Conservation (phyloP, 192 early-diverging fungal genomes). For the Podila minutissima region DNA sequence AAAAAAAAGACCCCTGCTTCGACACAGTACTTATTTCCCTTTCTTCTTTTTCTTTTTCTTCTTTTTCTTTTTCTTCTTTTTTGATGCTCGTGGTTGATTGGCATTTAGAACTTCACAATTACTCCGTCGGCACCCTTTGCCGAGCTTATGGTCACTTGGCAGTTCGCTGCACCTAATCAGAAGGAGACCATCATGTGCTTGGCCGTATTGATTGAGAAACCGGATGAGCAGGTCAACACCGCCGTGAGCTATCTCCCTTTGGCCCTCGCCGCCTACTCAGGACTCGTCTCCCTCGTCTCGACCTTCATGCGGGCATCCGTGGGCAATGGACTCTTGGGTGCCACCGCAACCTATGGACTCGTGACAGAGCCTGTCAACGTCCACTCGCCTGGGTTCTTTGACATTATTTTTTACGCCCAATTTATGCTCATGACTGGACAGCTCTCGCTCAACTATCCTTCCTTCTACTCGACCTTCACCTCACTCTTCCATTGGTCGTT, state of each 20-base stretch:
- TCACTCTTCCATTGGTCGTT: conserved; percentile 61
- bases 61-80: no score
- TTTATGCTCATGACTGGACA: conserved; percentile 58
- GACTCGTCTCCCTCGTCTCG: conserved; percentile 18
- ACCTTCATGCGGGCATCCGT: conserved; percentile 27
- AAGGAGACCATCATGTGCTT: conserved; percentile 32
- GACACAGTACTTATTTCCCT: no score
- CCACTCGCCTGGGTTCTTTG: conserved; percentile 62
- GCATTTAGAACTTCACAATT: conserved; percentile 25
- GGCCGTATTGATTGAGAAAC: conserved; percentile 33
- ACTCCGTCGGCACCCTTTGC: conserved; percentile 28
- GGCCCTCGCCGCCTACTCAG: conserved; percentile 32
- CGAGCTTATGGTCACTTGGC: conserved; percentile 29
- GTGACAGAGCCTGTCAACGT: conserved; percentile 37
- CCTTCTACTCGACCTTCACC: conserved; percentile 57
- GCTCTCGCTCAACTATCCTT: conserved; percentile 57
- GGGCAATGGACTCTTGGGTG: conserved; percentile 25
- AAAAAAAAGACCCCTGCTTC: no score
- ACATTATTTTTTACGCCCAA: conserved; percentile 60
- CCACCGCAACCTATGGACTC: conserved; percentile 33
- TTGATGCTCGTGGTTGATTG: neutral
- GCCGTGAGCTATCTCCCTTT: conserved; percentile 35
- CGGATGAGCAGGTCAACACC: conserved; percentile 16
- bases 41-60: no score
- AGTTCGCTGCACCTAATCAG: conserved; percentile 7